Conservation (phyloP, 2,329 filamentous ascomycete genomes). For the Gremmenia infestans region DNA sequence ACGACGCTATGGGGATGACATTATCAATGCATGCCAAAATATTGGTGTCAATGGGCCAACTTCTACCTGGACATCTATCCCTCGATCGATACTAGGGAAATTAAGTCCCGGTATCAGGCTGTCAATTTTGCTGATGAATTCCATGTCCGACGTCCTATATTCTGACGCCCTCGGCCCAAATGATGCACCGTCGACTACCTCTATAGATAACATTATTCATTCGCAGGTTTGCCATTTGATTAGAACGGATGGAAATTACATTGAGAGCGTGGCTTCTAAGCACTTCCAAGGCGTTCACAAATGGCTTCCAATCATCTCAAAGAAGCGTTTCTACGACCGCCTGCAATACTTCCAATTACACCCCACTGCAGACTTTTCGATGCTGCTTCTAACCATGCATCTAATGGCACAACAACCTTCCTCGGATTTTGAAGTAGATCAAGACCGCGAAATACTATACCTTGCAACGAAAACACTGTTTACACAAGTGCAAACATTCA, state of each 20-base stretch:
- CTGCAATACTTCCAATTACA: constrained; percentile 6
- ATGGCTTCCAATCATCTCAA: constrained; percentile 23
- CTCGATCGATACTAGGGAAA: constrained; percentile 6
- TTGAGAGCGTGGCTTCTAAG: constrained; percentile 13
- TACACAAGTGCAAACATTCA: constrained; percentile 21
- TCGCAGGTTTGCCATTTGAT: constrained; percentile 19
- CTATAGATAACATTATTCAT: constrained; percentile 12
- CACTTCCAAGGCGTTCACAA: constrained; percentile 20
- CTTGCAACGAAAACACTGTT: constrained; percentile 22
- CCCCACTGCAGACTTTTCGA: constrained; percentile 19
- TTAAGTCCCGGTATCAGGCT: constrained; percentile 14
- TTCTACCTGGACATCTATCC: constrained; percentile 15
- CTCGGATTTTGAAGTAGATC: constrained; percentile 9
- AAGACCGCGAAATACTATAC: constrained; percentile 20
- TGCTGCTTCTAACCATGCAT: constrained; percentile 19
- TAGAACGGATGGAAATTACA: constrained; percentile 9
- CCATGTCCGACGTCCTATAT: constrained; percentile 18
- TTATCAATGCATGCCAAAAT: constrained; percentile 1
- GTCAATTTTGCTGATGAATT: constrained; percentile 17
- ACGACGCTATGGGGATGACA: constrained; percentile 10
- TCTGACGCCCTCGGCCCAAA: constrained; percentile 3
- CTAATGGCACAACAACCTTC: constrained; percentile 19
- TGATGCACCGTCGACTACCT: background rate
- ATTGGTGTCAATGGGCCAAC: constrained; percentile 1
- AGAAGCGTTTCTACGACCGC: constrained; percentile 14